These are phyloP conservation scores for Taiozyma sp. DNA, from an alignment of 1,139 yeast genomes.

Conservation along the genomic window DNA sequence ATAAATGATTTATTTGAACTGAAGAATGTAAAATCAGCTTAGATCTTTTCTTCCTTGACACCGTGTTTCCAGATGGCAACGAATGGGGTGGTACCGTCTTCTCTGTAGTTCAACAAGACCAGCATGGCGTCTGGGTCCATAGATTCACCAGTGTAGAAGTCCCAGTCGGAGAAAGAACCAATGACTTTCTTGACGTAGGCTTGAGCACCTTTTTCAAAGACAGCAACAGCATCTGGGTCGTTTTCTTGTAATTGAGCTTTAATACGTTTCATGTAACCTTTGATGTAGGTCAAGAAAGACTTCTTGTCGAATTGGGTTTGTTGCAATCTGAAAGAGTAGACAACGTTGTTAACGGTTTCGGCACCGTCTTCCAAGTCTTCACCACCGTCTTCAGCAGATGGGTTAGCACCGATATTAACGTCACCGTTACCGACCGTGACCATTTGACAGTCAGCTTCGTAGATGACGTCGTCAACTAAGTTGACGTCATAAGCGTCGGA, in stretches of 20 bases:
- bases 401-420: slow-evolving; percentile 98
- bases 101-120: slow-evolving; percentile 98
- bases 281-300: slow-evolving; percentile 91
- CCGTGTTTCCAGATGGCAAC: slow-evolving; percentile 99
- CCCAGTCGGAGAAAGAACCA: slow-evolving; percentile 97
- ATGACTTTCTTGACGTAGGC: slow-evolving; percentile 93
- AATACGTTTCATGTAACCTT: slow-evolving; percentile 97
- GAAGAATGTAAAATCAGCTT: slow-evolving; percentile 27
- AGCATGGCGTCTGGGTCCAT: slow-evolving; percentile 99
- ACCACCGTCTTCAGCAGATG: slow-evolving; percentile 93
- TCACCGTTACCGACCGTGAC: slow-evolving; percentile 84
- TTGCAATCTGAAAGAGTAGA: slow-evolving; percentile 97
- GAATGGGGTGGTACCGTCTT: slow-evolving; percentile 97
- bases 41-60: slow-evolving; percentile 82
- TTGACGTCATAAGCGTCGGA: slow-evolving; percentile 94
- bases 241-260: slow-evolving; percentile 85
- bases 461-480: slow-evolving; percentile 83
- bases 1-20: neutral
- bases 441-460: slow-evolving; percentile 96
- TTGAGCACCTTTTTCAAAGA: slow-evolving; percentile 95
- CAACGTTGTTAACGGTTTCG: slow-evolving; percentile 94
- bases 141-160: slow-evolving; percentile 98
- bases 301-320: slow-evolving; percentile 95
- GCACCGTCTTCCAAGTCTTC: slow-evolving; percentile 81
- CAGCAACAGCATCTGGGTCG: slow-evolving; percentile 79